Percentiles rank a stretch among this genome's conserved stretches.
Evolutionary conservation across 2,329 filamentous ascomycete genomes (phyloP).

Genomic region (Domatiomyces catenatus): DNA sequence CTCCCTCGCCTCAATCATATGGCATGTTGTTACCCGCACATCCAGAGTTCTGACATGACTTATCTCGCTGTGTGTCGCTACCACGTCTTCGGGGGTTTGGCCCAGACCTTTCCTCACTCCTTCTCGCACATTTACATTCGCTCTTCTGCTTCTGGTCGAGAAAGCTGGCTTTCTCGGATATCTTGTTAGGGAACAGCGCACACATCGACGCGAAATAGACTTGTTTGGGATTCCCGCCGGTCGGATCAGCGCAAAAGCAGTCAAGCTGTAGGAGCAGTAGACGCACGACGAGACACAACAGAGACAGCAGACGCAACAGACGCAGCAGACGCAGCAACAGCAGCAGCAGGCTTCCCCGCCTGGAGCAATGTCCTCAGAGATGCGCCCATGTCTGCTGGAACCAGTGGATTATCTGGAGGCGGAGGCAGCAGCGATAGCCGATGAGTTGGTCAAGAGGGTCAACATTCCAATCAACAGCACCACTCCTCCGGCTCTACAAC

Average conservation of each 20-base stretch:
- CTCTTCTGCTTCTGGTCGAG: not conserved
- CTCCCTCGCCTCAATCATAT: not conserved
- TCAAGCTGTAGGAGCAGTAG: not conserved
- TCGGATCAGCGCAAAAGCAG: not conserved
- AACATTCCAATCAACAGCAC: slow-evolving; percentile 41
- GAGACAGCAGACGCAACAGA: too few relatives aligned
- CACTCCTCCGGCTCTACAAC: slow-evolving; percentile 39
- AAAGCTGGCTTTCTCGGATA: not conserved
- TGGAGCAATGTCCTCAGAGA: not conserved
- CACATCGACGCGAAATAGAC: not conserved
- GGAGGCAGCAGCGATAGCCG: not conserved
- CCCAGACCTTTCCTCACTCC: slow-evolving; percentile 33
- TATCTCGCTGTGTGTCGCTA: not conserved
- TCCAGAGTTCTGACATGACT: not conserved
- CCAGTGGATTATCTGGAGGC: not conserved
- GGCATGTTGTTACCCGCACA: not conserved
- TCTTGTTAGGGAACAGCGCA: not conserved
- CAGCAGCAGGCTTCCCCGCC: not conserved
- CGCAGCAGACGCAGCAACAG: not conserved
- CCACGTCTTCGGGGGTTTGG: slow-evolving; percentile 9
- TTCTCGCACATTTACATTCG: not conserved
- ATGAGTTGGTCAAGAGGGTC: slow-evolving; percentile 32
- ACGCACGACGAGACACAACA: too few relatives aligned
- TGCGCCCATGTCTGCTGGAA: not conserved
- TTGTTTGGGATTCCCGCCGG: not conserved